Evolutionary conservation across 2,329 filamentous ascomycete genomes (phyloP).

Genomic region (Cladosporium sp.): DNA sequence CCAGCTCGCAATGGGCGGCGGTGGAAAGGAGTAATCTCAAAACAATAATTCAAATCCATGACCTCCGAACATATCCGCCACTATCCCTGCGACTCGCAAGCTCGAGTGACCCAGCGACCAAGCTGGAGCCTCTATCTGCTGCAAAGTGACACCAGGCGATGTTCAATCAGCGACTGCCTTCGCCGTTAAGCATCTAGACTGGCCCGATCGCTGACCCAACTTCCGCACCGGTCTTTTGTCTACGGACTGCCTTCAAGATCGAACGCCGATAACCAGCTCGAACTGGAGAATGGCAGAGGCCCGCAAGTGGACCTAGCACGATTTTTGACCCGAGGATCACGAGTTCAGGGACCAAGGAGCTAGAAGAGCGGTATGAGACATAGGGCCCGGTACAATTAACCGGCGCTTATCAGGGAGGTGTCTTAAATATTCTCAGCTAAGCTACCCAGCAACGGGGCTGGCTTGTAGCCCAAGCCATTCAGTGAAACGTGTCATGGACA

Average conservation of each 20-base stretch:
- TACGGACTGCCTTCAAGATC: neutral
- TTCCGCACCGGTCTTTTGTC: neutral
- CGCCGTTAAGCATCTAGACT: neutral
- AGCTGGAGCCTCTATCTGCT: neutral
- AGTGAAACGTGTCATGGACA: neutral
- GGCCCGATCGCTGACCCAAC: neutral
- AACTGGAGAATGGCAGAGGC: neutral
- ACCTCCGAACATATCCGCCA: neutral
- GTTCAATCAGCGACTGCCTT: neutral
- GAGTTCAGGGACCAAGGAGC: neutral
- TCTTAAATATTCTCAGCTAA: neutral
- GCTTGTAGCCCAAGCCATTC: neutral
- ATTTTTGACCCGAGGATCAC: neutral
- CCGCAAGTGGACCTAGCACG: neutral
- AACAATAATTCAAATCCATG: neutral
- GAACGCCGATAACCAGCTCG: neutral
- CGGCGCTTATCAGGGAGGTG: neutral
- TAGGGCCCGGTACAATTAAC: neutral
- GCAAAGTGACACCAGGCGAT: neutral
- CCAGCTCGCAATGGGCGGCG: conserved; percentile 48
- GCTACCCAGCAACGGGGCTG: neutral
- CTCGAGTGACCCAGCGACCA: neutral
- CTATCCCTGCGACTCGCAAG: neutral
- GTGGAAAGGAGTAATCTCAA: conserved; percentile 17
- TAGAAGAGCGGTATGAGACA: neutral